Percentiles rank a stretch among this genome's conserved stretches.
Evolutionary conservation across 768 basidiomycete species (phyloP).

Genomic region (Boletellus sp.): DNA sequence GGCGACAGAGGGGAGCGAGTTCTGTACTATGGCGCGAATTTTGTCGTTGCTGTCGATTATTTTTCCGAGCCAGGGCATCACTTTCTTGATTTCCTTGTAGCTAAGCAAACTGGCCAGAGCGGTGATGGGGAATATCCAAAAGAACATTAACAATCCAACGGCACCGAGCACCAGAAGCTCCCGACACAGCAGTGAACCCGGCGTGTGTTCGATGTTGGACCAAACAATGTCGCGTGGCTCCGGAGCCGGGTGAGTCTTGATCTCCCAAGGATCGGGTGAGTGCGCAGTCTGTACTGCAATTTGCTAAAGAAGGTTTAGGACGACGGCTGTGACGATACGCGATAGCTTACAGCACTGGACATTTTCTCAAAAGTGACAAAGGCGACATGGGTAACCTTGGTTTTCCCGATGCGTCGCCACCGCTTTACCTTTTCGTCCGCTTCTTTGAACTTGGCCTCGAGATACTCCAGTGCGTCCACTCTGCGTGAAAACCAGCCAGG

Average conservation of each 20-base stretch:
- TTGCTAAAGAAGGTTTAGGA: slow-evolving; percentile 51
- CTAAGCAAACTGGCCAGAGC: slow-evolving; percentile 83
- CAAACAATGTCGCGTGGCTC: slow-evolving; percentile 96
- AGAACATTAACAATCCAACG: slow-evolving; percentile 75
- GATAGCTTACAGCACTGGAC: slow-evolving; percentile 71
- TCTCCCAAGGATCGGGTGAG: slow-evolving; percentile 60
- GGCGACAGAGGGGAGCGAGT: slow-evolving; percentile 87
- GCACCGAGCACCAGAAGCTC: slow-evolving; percentile 66
- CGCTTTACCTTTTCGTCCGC: slow-evolving; percentile 82
- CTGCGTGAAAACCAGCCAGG: slow-evolving; percentile 69
- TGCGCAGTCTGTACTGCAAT: slow-evolving; percentile 84
- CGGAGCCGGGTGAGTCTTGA: slow-evolving; percentile 73
- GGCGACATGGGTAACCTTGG: slow-evolving; percentile 77
- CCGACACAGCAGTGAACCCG: slow-evolving; percentile 55
- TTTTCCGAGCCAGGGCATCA: slow-evolving; percentile 81
- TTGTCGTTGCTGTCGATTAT: slow-evolving; percentile 80
- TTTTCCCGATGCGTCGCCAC: slow-evolving; percentile 66
- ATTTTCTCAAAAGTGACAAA: slow-evolving; percentile 98
- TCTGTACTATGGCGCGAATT: slow-evolving; percentile 86
- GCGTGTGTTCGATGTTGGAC: slow-evolving; percentile 78
- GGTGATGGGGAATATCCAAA: slow-evolving; percentile 91
- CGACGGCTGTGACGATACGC: neutral
- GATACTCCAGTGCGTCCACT: slow-evolving; percentile 87
- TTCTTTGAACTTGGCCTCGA: slow-evolving; percentile 74
- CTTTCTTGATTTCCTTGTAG: slow-evolving; percentile 90